phyloP scores from a whole-genome alignment of 345 rosid genomes.

The Turritis glabra region DNA sequence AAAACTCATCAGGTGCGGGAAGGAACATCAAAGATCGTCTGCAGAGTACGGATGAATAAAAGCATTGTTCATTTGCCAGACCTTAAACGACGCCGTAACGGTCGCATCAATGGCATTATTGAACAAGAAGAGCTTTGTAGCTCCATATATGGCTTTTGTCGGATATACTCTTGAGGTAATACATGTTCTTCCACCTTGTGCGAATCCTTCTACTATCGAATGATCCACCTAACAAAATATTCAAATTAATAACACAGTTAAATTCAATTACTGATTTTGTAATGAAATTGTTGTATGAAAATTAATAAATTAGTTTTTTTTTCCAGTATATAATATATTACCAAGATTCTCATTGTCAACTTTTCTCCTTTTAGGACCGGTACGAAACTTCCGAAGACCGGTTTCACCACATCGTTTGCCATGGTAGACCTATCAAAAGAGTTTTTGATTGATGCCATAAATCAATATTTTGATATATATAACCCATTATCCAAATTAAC shows the following conservation, averaged over 20 bases:
- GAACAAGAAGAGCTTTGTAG: slow-evolving; percentile 66
- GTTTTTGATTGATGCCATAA: background rate
- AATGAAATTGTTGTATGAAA: background rate
- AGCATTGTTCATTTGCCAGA: slow-evolving; percentile 77
- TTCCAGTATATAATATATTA: slow-evolving; percentile 31
- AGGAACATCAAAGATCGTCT: slow-evolving; percentile 15
- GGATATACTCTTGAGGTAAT: slow-evolving; percentile 76
- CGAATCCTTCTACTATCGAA: slow-evolving; percentile 76
- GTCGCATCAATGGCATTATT: slow-evolving; percentile 64
- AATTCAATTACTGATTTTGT: background rate
- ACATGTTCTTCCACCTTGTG: slow-evolving; percentile 74
- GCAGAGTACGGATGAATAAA: slow-evolving; percentile 52
- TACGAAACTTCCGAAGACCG: slow-evolving; percentile 54
- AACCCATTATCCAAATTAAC: background rate
- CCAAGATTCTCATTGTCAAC: slow-evolving; percentile 66
- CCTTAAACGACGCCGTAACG: slow-evolving; percentile 53
- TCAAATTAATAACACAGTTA: background rate
- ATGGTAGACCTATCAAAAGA: slow-evolving; percentile 55
- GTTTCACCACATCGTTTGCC: slow-evolving; percentile 66
- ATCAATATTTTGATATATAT: background rate
- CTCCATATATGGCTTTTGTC: slow-evolving; percentile 71
- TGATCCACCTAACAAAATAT: slow-evolving; percentile 59
- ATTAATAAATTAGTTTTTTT: background rate
- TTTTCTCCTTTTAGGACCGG: slow-evolving; percentile 80
- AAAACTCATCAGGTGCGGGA: slow-evolving; percentile 9